These are phyloP conservation scores for Candida saitoana DNA, from an alignment of 805 yeast species.

Conservation along the genomic window DNA sequence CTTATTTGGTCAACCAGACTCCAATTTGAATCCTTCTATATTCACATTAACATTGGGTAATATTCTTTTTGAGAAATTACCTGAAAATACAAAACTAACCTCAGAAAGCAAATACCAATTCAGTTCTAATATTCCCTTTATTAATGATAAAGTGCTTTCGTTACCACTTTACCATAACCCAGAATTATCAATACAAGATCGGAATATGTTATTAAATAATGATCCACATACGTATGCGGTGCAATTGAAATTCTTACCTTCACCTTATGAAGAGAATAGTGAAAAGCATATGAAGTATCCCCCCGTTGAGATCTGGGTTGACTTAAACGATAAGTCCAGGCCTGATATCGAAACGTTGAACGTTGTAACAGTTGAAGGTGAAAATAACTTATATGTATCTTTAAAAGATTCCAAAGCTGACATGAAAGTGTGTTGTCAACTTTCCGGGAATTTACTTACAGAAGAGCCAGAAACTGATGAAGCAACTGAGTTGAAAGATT, in stretches of 20 bases:
- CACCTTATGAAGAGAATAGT: constrained; percentile 12
- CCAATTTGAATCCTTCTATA: constrained; percentile 20
- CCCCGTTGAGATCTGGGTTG: constrained; percentile 56
- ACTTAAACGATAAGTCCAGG: constrained; percentile 30
- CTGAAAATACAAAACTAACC: constrained; percentile 4
- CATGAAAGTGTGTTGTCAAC: constrained; percentile 40
- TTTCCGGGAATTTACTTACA: constrained; percentile 32
- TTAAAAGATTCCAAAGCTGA: constrained; percentile 42
- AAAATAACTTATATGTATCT: constrained; percentile 38
- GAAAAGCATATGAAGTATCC: constrained; percentile 34
- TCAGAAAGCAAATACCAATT: constrained; percentile 18
- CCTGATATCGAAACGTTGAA: constrained; percentile 38
- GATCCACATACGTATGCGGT: constrained; percentile 35
- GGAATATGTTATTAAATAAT: constrained; percentile 15
- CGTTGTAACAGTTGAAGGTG: constrained; percentile 43
- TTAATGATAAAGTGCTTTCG: constrained; percentile 28
- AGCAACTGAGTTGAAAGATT: constrained; percentile 1
- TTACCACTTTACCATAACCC: constrained; percentile 22
- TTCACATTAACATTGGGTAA: constrained; percentile 40
- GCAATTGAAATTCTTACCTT: constrained; percentile 46
- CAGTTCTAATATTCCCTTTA: constrained; percentile 30
- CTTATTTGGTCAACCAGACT: constrained; percentile 18
- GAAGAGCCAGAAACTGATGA: constrained; percentile 8
- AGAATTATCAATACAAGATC: constrained; percentile 14
- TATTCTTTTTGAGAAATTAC: constrained; percentile 23